Percentiles rank a stretch among this genome's conserved stretches.
phyloP scores from a whole-genome alignment of 139 green algal species.

The Chlorella sp. region DNA sequence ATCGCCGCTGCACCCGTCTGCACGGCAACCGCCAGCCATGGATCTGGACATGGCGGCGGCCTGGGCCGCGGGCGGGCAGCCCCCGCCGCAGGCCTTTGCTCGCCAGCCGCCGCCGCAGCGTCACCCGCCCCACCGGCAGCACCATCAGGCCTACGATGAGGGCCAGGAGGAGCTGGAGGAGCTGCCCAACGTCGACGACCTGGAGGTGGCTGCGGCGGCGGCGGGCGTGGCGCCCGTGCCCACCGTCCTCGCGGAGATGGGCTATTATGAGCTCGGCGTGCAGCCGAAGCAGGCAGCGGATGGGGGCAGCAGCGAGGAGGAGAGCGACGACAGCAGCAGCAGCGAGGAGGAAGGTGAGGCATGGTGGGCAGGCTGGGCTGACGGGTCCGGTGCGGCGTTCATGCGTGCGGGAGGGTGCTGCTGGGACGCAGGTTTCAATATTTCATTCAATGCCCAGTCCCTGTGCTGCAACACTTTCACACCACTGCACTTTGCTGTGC shows the following conservation, averaged over 20 bases:
- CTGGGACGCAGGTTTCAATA: too few species aligned
- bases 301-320: background rate
- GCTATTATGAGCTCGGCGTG: constrained; percentile 16
- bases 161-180: constrained; percentile 21
- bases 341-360: constrained; percentile 13
- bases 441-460: too few species aligned
- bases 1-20: too few species aligned
- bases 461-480: too few species aligned
- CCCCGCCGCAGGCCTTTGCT: background rate
- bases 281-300: background rate
- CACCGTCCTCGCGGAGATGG: constrained; percentile 3
- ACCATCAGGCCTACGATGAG: background rate
- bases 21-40: background rate
- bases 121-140: background rate
- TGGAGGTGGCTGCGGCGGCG: constrained; percentile 45
- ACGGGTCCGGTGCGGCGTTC: too few species aligned
- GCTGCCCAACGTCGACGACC: constrained; percentile 34
- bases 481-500: too few species aligned
- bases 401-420: too few species aligned
- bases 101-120: background rate
- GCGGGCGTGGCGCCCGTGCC: constrained; percentile 21
- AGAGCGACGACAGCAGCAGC: constrained; percentile 10
- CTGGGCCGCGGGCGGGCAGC: background rate
- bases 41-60: background rate
- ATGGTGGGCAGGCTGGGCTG: background rate